Conservation (phyloP, 2,329 filamentous ascomycete genomes). For the Xylariaceae sp. region DNA sequence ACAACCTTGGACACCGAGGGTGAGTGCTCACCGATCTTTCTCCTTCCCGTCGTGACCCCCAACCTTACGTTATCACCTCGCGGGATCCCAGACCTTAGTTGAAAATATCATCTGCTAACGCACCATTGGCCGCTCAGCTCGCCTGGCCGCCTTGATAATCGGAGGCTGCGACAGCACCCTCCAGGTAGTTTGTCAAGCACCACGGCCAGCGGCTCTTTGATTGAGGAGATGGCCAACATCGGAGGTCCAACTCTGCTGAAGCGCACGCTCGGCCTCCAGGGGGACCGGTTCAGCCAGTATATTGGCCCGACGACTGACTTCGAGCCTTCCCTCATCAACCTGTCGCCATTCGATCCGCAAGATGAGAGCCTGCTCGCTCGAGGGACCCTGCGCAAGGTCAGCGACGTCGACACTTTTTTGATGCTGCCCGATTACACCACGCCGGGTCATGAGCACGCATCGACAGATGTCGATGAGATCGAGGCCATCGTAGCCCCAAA, state of each 20-base stretch:
- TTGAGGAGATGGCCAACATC: constrained; percentile 68
- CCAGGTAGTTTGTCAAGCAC: constrained; percentile 56
- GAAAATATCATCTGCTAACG: constrained; percentile 36
- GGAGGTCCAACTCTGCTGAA: constrained; percentile 62
- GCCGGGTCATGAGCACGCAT: constrained; percentile 65
- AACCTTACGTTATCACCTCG: constrained; percentile 25
- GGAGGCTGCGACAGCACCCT: constrained; percentile 48
- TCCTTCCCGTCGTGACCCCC: constrained; percentile 23
- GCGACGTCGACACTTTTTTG: constrained; percentile 73
- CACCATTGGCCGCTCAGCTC: constrained; percentile 51
- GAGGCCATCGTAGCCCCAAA: constrained; percentile 73
- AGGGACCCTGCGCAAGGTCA: constrained; percentile 69
- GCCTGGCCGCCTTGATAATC: constrained; percentile 51
- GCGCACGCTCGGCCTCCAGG: constrained; percentile 69
- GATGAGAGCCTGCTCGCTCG: constrained; percentile 73
- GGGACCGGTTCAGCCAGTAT: constrained; percentile 76
- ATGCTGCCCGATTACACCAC: constrained; percentile 72
- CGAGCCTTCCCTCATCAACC: constrained; percentile 76
- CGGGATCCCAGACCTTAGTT: constrained; percentile 19
- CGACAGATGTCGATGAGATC: constrained; percentile 65
- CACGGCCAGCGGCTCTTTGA: constrained; percentile 56
- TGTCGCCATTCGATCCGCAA: constrained; percentile 74
- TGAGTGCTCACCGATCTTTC: constrained; percentile 40
- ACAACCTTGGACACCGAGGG: constrained; percentile 65
- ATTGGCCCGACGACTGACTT: constrained; percentile 81